Percentiles rank a stretch among this genome's conserved stretches.
Evolutionary conservation across 257 asterid species (phyloP).

Genomic region (Solanum virginianum): DNA sequence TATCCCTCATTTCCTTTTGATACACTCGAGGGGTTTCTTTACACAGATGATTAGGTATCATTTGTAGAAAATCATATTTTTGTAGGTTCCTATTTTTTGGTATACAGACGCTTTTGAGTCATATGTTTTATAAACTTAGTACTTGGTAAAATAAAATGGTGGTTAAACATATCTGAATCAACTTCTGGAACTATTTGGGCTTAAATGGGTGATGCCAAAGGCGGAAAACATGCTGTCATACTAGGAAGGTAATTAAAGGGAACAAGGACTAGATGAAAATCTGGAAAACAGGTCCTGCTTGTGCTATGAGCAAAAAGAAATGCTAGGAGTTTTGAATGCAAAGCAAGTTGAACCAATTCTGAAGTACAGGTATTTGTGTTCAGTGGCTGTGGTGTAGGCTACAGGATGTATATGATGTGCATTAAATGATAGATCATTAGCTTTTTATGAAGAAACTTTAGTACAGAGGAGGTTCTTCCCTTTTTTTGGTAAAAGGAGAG

Average conservation of each 20-base stretch:
- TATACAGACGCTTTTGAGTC: not conserved
- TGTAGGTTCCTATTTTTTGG: not conserved
- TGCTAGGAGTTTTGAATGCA: not conserved
- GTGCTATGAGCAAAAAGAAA: not conserved
- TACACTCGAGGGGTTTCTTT: not conserved
- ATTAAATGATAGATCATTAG: not conserved
- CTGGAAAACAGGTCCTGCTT: not conserved
- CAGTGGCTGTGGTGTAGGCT: not conserved
- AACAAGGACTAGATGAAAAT: not conserved
- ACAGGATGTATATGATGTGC: not conserved
- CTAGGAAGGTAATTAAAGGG: not conserved
- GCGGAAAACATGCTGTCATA: not conserved
- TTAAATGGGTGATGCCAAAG: not conserved
- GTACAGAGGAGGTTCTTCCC: not conserved
- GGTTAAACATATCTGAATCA: not conserved
- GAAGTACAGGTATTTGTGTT: not conserved
- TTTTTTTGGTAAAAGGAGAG: not conserved
- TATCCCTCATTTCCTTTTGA: not conserved
- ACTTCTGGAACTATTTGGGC: not conserved
- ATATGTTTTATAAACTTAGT: not conserved
- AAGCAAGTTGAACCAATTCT: not conserved
- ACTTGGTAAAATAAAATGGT: not conserved
- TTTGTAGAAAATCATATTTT: not conserved
- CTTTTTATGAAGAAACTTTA: not conserved
- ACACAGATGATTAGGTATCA: not conserved